A percentile compares a stretch with the other conserved stretches of the same genome.
Conservation (phyloP, 306 rosid genomes). For the Prunus armeniaca region DNA sequence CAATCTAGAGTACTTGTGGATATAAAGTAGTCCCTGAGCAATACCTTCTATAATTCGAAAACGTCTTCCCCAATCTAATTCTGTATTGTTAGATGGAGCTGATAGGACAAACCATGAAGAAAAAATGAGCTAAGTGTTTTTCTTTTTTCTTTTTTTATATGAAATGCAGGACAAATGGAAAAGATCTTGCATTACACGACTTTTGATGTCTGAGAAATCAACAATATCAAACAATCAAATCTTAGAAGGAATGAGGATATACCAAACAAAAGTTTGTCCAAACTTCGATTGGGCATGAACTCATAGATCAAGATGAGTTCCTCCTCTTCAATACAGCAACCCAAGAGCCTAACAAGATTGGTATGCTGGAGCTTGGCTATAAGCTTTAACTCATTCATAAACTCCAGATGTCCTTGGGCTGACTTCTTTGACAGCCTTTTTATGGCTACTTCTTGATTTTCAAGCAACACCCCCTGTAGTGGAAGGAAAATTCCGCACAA, state of each 20-base stretch:
- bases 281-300: constrained; percentile 48
- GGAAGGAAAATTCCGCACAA: not conserved
- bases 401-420: not conserved
- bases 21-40: no score
- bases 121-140: not conserved
- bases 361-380: constrained; percentile 31
- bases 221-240: not conserved
- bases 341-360: constrained; percentile 45
- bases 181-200: not conserved
- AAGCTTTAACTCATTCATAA: constrained; percentile 31
- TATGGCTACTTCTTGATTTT: no score
- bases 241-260: not conserved
- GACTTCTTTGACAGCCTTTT: no score
- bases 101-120: not conserved
- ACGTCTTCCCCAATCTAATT: constrained; percentile 32
- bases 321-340: constrained; percentile 32
- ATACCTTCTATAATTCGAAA: constrained; percentile 25
- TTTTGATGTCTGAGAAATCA: no score
- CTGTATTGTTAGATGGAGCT: not conserved
- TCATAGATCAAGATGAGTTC: constrained; percentile 53
- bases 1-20: not conserved
- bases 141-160: not conserved
- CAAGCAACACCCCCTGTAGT: constrained; percentile 22
- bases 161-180: no score
- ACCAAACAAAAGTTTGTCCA: constrained; percentile 48